Evolutionary conservation across 345 rosid species (phyloP).

Genomic region (Crucihimalaya himalaica): DNA sequence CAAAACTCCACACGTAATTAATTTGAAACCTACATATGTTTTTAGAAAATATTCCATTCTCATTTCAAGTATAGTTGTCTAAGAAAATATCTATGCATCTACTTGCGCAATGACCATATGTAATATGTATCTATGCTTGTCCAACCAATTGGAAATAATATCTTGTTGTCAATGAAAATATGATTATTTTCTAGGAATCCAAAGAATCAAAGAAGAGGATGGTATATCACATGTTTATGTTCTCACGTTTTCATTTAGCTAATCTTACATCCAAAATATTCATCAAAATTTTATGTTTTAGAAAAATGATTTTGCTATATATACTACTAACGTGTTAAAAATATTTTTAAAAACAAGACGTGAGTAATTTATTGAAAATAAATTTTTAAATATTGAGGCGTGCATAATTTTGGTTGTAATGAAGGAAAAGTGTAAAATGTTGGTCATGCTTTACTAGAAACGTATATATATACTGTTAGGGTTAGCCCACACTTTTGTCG

Average conservation of each 20-base stretch:
- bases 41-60: slow-evolving; percentile 14
- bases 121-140: neutral
- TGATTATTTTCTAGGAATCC: neutral
- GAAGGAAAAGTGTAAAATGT: slow-evolving; percentile 26
- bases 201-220: neutral
- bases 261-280: too few species aligned
- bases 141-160: neutral
- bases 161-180: neutral
- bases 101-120: slow-evolving; percentile 12
- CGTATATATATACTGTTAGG: slow-evolving; percentile 30
- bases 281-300: too few species aligned
- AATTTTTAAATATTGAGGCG: slow-evolving; percentile 35
- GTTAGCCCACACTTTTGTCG: slow-evolving; percentile 43
- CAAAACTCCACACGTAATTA: slow-evolving; percentile 40
- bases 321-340: too few species aligned
- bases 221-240: neutral
- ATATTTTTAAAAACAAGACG: too few species aligned
- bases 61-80: neutral
- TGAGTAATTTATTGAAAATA: too few species aligned
- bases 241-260: too few species aligned
- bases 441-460: slow-evolving; percentile 23
- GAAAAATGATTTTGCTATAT: too few species aligned
- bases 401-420: slow-evolving; percentile 10
- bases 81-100: slow-evolving; percentile 27
- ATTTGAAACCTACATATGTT: slow-evolving; percentile 18